Evolutionary conservation across 169 alveolate species (phyloP).

Genomic region (Eimeria brunetti): DNA sequence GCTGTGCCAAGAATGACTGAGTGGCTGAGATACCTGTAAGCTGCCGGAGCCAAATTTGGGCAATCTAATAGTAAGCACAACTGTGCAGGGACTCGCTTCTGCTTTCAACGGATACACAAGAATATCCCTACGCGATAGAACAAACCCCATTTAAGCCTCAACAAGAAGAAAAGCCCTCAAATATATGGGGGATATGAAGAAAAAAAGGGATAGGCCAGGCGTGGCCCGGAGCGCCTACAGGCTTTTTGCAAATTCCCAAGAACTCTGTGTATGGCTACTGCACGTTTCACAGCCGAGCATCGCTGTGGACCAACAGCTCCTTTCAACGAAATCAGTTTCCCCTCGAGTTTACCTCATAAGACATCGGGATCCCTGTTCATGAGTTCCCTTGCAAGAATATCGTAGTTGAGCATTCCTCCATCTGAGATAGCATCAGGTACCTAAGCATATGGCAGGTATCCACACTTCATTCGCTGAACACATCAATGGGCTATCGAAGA

Average conservation of each 20-base stretch:
- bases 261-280: neutral
- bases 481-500: neutral
- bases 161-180: neutral
- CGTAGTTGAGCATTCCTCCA: slow-evolving; percentile 73
- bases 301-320: neutral
- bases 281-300: neutral
- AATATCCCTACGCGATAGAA: neutral
- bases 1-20: neutral
- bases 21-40: neutral
- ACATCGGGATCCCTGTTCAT: slow-evolving; percentile 77
- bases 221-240: neutral
- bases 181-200: neutral
- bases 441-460: slow-evolving; percentile 3
- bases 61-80: neutral
- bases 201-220: neutral
- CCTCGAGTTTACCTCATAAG: neutral
- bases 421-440: slow-evolving; percentile 72
- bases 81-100: neutral
- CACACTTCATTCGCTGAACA: neutral
- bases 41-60: neutral
- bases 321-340: neutral
- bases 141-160: neutral
- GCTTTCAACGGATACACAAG: neutral
- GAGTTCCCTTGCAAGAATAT: slow-evolving; percentile 63
- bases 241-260: neutral